phyloP scores from a whole-genome alignment of 2,329 filamentous ascomycete species.

The Microcyclosporella mali region DNA sequence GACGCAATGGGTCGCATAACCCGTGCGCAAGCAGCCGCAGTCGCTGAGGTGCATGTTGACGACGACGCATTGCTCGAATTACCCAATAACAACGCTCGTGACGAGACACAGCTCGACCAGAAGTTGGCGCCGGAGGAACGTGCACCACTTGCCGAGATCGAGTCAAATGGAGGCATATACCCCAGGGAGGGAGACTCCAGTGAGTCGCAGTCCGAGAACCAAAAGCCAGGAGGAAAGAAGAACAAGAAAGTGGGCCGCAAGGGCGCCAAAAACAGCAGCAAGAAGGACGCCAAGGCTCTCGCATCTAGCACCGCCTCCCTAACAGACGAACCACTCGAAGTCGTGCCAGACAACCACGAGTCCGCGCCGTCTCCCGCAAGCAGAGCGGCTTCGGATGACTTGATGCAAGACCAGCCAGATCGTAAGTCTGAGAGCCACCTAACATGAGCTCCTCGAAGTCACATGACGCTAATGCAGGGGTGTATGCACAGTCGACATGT shows the following conservation, averaged over 20 bases:
- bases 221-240: conserved; percentile 30
- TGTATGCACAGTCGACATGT: conserved; percentile 15
- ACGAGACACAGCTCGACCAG: neutral
- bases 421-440: conserved; percentile 14
- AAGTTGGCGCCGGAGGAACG: conserved; percentile 24
- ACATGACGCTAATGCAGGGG: conserved; percentile 24
- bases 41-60: conserved; percentile 36
- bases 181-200: conserved; percentile 7
- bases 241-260: conserved; percentile 30
- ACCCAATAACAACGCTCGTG: conserved; percentile 12
- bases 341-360: conserved; percentile 16
- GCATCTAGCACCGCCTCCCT: conserved; percentile 7
- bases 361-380: conserved; percentile 15
- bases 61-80: conserved; percentile 30
- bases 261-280: conserved; percentile 29
- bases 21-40: conserved; percentile 36
- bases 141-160: conserved; percentile 37
- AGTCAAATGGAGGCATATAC: conserved; percentile 30
- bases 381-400: conserved; percentile 15
- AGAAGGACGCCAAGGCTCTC: conserved; percentile 8
- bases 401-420: conserved; percentile 13
- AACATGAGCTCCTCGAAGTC: conserved; percentile 10
- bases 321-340: conserved; percentile 5
- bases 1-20: conserved; percentile 35
- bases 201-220: conserved; percentile 16